A percentile compares a stretch with the other conserved stretches of the same genome.
These are phyloP conservation scores for Leptographium lundbergii DNA, from an alignment of 2,329 filamentous ascomycete genomes.

Conservation along the genomic window DNA sequence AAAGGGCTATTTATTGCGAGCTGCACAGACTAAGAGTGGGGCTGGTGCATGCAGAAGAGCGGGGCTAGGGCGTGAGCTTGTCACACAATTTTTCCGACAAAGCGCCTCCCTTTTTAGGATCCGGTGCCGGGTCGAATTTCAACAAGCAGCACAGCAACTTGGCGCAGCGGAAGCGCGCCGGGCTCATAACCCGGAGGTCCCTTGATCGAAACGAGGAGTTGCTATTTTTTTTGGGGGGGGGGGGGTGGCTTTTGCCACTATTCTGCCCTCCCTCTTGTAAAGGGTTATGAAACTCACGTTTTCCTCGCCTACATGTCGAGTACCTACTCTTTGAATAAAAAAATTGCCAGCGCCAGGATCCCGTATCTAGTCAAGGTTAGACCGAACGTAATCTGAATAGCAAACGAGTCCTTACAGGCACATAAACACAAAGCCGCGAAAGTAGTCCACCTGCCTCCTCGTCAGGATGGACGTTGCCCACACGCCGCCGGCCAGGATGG, in stretches of 20 bases:
- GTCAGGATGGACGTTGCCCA: slow-evolving; percentile 6
- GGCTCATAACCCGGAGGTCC: slow-evolving; percentile 10
- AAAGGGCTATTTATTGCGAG: not conserved
- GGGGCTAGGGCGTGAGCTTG: not conserved
- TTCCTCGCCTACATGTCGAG: too few species aligned
- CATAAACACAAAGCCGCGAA: slow-evolving; percentile 4
- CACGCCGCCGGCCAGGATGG: slow-evolving; percentile 4
- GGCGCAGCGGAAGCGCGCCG: slow-evolving; percentile 9
- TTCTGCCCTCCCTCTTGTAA: not conserved
- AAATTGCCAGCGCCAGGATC: not conserved
- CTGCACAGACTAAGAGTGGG: not conserved
- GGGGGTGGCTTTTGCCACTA: not conserved
- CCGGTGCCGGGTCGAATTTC: not conserved
- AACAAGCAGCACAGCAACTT: slow-evolving; percentile 7
- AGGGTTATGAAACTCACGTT: too few species aligned
- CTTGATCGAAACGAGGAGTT: slow-evolving; percentile 10
- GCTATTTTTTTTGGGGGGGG: not conserved
- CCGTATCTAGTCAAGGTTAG: not conserved
- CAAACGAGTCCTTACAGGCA: not conserved
- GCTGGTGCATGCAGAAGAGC: not conserved
- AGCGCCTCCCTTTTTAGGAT: not conserved
- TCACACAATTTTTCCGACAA: not conserved
- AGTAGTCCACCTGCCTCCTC: slow-evolving; percentile 4
- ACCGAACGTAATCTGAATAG: too few species aligned
- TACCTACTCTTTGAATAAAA: not conserved